phyloP scores from a whole-genome alignment of 192 early-diverging fungal species.

The Coemansia sp. region DNA sequence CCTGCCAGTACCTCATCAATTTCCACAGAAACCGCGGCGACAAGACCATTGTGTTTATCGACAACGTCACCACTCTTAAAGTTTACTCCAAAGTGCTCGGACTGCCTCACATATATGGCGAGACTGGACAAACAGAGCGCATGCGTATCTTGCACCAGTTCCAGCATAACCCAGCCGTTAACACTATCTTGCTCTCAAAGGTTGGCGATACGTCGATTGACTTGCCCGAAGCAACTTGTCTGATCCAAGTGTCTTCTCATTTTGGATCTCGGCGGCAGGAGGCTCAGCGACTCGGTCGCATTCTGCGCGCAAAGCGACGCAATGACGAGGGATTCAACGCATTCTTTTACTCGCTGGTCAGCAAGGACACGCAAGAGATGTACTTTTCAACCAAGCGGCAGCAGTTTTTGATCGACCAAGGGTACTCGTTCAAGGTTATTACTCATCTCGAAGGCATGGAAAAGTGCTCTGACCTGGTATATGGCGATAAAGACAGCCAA shows the following conservation, averaged over 20 bases:
- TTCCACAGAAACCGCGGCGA: constrained; percentile 93
- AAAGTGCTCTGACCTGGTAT: constrained; percentile 74
- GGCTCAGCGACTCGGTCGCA: constrained; percentile 94
- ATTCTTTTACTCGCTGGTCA: constrained; percentile 99
- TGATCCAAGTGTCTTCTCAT: constrained; percentile 99
- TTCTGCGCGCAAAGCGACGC: constrained; percentile 91
- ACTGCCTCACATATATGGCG: constrained; percentile 90
- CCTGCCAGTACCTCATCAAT: constrained; percentile 95
- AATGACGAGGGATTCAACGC: constrained; percentile 96
- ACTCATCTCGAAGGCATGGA: constrained; percentile 95
- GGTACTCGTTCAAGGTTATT: constrained; percentile 99
- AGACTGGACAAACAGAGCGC: constrained; percentile 85
- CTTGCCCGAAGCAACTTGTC: constrained; percentile 95
- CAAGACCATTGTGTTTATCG: constrained; percentile 98
- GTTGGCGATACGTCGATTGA: constrained; percentile 99
- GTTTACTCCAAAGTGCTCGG: constrained; percentile 84
- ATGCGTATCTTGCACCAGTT: constrained; percentile 93
- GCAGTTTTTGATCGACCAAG: constrained; percentile 99
- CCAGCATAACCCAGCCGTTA: constrained; percentile 87
- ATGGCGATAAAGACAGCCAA: constrained; percentile 71
- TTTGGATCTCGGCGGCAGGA: constrained; percentile 98
- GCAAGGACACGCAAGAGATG: constrained; percentile 98
- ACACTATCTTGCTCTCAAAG: constrained; percentile 87
- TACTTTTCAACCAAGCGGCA: constrained; percentile 97
- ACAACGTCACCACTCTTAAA: constrained; percentile 95